Conservation (phyloP, 2,329 filamentous ascomycete species). For the Verticillium nubilum region DNA sequence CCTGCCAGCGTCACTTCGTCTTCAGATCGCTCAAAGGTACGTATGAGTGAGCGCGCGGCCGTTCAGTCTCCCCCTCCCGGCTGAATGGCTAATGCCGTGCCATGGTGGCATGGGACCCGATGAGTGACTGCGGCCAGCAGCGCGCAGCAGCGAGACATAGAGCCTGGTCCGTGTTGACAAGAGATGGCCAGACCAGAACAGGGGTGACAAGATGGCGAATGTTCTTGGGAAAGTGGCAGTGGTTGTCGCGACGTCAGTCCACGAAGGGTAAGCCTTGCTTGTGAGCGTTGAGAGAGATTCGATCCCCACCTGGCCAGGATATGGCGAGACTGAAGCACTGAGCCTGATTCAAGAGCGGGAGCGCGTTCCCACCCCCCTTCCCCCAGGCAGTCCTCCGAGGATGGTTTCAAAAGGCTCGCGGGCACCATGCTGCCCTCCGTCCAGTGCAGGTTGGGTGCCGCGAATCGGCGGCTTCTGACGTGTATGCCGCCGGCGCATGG, state of each 20-base stretch:
- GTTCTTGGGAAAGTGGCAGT: background rate
- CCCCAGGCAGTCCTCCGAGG: background rate
- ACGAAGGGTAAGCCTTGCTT: background rate
- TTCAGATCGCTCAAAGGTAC: background rate
- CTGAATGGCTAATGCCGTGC: slow-evolving; percentile 2
- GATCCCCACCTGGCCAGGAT: background rate
- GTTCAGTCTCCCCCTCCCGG: background rate
- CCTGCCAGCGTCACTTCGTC: background rate
- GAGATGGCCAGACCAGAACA: background rate
- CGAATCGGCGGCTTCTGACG: background rate
- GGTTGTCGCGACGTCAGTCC: background rate
- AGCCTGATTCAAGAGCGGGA: background rate
- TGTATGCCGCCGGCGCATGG: background rate
- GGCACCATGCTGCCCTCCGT: background rate
- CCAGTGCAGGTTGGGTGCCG: background rate
- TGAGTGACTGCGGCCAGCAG: background rate
- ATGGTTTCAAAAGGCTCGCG: background rate
- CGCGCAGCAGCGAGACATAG: slow-evolving; percentile 18
- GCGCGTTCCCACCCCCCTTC: background rate
- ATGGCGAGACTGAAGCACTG: background rate
- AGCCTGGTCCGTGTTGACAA: slow-evolving; percentile 18
- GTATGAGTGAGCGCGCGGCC: background rate
- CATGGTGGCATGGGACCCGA: background rate
- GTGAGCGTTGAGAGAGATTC: background rate
- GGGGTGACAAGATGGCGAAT: slow-evolving; percentile 7